Evolutionary conservation across 495 filamentous ascomycete genomes (phyloP).

Genomic region (Trichoderma gamsii): DNA sequence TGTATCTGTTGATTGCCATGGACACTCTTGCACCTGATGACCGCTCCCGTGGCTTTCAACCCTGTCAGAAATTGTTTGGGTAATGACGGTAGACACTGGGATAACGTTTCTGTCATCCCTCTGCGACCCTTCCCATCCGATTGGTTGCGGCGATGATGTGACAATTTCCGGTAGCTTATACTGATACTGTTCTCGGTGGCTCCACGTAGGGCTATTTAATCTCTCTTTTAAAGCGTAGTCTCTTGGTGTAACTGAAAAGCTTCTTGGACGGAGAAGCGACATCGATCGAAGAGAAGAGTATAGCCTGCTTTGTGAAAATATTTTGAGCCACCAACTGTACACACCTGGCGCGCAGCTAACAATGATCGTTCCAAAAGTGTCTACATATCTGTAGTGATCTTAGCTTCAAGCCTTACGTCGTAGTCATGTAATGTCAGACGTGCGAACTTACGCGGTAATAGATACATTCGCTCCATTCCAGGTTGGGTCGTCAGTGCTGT

Average conservation of each 20-base stretch:
- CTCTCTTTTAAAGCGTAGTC: not conserved
- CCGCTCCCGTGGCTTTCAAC: not conserved
- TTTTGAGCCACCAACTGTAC: not conserved
- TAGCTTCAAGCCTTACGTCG: not conserved
- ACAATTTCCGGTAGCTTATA: not conserved
- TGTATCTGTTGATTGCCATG: not conserved
- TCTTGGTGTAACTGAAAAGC: not conserved
- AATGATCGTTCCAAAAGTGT: not conserved
- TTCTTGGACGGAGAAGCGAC: not conserved
- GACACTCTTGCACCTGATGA: not conserved
- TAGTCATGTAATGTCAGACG: not conserved
- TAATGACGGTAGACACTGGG: not conserved
- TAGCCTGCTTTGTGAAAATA: conserved; percentile 5
- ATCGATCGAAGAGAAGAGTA: not conserved
- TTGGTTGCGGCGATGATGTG: not conserved
- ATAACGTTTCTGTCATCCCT: not conserved
- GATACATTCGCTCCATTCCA: not conserved
- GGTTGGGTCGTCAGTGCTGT: not conserved
- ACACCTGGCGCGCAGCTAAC: not conserved
- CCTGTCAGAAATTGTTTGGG: not conserved
- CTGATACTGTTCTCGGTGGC: not conserved
- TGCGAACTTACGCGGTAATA: not conserved
- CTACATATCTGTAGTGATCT: not conserved
- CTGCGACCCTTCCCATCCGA: not conserved
- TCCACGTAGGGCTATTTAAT: not conserved